Evolutionary conservation across 176 grass and related monocot genomes (phyloP).

Genomic region (Tillandsia leiboldiana): DNA sequence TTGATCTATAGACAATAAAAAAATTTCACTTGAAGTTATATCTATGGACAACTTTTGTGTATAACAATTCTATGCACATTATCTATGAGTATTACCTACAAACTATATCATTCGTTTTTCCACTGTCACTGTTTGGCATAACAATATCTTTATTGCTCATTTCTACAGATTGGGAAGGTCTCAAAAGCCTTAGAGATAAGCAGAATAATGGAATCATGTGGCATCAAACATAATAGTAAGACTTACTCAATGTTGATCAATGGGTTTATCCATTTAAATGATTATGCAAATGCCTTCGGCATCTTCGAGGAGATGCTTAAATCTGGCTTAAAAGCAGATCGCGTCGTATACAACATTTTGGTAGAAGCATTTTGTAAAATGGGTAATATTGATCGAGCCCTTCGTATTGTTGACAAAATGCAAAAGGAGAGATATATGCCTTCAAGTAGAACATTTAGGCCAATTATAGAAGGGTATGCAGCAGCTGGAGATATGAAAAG

Average conservation of each 20-base stretch:
- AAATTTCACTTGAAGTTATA: too few relatives aligned
- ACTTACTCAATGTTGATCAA: constrained; percentile 97
- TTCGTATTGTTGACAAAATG: constrained; percentile 86
- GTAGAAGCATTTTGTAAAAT: constrained; percentile 99
- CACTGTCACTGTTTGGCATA: background rate
- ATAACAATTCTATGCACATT: background rate
- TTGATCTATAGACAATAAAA: too few relatives aligned
- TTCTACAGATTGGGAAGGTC: constrained; percentile 69
- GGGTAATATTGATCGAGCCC: constrained; percentile 77
- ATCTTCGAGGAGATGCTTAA: constrained; percentile 91
- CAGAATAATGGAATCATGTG: constrained; percentile 69
- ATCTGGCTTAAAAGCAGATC: constrained; percentile 71
- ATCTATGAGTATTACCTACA: background rate
- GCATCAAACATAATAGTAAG: constrained; percentile 90
- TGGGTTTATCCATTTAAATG: constrained; percentile 89
- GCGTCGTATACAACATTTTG: constrained; percentile 79
- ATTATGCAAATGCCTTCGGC: constrained; percentile 86
- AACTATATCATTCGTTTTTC: background rate
- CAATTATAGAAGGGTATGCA: constrained; percentile 90
- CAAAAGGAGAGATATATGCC: constrained; percentile 60
- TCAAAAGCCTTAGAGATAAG: constrained; percentile 63
- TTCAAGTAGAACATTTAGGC: constrained; percentile 86
- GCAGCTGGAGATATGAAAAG: constrained; percentile 70
- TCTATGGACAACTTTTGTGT: background rate
- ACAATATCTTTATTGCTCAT: background rate